Conservation (phyloP, 495 filamentous ascomycete genomes). For the Penicillium macrosclerotiorum region DNA sequence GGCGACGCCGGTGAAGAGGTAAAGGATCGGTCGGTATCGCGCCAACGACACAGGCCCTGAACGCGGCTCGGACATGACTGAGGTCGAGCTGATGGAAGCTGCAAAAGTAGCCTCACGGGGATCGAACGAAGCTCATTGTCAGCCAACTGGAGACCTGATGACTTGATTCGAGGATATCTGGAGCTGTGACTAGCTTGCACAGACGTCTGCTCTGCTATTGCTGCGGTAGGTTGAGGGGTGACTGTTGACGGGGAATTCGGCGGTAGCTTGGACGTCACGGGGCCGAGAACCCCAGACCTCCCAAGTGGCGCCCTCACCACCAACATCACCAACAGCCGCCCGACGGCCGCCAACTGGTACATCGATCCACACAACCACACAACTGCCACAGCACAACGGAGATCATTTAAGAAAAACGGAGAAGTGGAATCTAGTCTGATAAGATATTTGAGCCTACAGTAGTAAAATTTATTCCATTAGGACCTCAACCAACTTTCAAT, state of each 20-base stretch:
- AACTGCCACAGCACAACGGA: no score
- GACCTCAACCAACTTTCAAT: no score
- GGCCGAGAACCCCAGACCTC: not conserved
- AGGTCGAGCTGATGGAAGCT: slow-evolving; percentile 20
- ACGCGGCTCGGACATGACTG: slow-evolving; percentile 37
- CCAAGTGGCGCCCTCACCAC: not conserved
- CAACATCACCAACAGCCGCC: no score
- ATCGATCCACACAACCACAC: no score
- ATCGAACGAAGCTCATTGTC: slow-evolving; percentile 8
- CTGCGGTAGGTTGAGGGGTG: not conserved
- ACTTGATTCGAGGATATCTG: not conserved
- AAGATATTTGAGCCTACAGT: not conserved
- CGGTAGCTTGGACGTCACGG: slow-evolving; percentile 1
- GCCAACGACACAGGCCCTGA: slow-evolving; percentile 37
- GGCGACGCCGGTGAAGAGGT: slow-evolving; percentile 49
- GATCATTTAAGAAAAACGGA: not conserved
- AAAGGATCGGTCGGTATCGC: slow-evolving; percentile 49
- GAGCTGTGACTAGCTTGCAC: not conserved
- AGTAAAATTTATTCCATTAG: no score
- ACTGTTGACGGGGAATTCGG: slow-evolving; percentile 6
- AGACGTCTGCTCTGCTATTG: not conserved
- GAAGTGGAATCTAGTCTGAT: not conserved
- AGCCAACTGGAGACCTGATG: not conserved
- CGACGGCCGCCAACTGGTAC: no score
- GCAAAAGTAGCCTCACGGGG: slow-evolving; percentile 14